Conservation (phyloP, 2,329 filamentous ascomycete genomes). For the Exophiala alcalophila region DNA sequence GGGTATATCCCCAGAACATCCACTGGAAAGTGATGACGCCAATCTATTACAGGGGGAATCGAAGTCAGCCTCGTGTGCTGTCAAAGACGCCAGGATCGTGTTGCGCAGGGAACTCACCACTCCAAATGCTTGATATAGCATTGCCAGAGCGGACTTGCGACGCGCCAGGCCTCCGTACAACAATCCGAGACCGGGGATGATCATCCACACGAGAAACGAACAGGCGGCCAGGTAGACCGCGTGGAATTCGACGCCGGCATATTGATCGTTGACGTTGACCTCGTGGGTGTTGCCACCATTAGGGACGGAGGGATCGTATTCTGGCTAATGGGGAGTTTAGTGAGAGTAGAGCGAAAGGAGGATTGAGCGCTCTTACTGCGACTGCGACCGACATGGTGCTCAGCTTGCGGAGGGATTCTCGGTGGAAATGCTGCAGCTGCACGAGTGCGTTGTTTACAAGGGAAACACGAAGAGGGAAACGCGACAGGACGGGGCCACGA, state of each 20-base stretch:
- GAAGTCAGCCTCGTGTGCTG: no score
- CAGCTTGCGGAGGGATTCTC: no score
- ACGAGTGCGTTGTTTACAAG: no score
- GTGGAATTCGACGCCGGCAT: conserved; percentile 57
- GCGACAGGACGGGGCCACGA: not conserved
- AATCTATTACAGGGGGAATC: no score
- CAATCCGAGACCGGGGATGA: conserved; percentile 64
- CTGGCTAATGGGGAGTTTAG: conserved; percentile 29
- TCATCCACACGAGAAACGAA: conserved; percentile 61
- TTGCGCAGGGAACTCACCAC: conserved; percentile 53
- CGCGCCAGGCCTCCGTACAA: conserved; percentile 63
- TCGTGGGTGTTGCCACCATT: conserved; percentile 53
- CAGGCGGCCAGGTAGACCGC: conserved; percentile 60
- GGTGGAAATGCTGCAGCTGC: no score
- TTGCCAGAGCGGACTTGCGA: conserved; percentile 58
- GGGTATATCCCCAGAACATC: conserved; percentile 64
- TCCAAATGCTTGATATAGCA: conserved; percentile 61
- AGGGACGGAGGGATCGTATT: conserved; percentile 40
- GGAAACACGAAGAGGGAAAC: conserved; percentile 1
- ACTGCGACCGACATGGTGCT: no score
- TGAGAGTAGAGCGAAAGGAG: no score
- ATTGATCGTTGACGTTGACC: conserved; percentile 58
- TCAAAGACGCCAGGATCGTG: no score
- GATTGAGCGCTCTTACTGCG: no score
- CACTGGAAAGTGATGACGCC: conserved; percentile 43